Evolutionary conservation across 2,329 filamentous ascomycete species (phyloP).

Genomic region (Aureobasidium lini): DNA sequence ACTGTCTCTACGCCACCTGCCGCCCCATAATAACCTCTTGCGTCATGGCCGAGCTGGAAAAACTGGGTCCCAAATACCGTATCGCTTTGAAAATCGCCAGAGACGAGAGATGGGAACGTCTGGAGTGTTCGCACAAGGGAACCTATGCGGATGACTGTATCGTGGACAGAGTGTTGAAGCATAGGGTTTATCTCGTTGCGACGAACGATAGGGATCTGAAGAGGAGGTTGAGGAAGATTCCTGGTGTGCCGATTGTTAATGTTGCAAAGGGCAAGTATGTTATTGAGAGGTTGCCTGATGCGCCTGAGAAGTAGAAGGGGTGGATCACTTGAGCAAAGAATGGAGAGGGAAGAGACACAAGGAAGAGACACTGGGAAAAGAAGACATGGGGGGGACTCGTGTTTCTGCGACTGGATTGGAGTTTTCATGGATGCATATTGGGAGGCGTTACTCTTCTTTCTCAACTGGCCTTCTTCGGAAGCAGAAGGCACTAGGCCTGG

Average conservation of each 20-base stretch:
- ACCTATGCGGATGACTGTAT: conserved; percentile 79
- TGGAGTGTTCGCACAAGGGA: conserved; percentile 87
- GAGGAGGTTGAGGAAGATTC: conserved; percentile 74
- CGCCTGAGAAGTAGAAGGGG: conserved; percentile 53
- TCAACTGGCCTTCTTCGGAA: no score
- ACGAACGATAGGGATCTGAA: conserved; percentile 72
- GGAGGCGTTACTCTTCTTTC: not conserved
- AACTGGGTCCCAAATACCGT: conserved; percentile 80
- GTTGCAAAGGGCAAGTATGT: conserved; percentile 87
- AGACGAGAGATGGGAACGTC: conserved; percentile 78
- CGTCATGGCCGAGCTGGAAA: conserved; percentile 79
- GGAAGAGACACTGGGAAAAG: not conserved
- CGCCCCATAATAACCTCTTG: conserved; percentile 80
- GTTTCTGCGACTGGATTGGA: not conserved
- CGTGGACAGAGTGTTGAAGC: conserved; percentile 38
- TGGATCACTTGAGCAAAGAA: no score
- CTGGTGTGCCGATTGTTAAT: conserved; percentile 68
- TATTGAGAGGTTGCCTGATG: conserved; percentile 83
- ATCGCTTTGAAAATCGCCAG: conserved; percentile 78
- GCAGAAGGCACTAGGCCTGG: no score
- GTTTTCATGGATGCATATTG: not conserved
- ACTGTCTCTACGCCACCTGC: conserved; percentile 85
- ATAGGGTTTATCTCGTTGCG: conserved; percentile 40
- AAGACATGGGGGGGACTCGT: not conserved
- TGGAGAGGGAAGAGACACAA: not conserved